Evolutionary conservation across 1,139 yeast genomes (phyloP), one percentile per base, ranked within the genome.

Genomic region (Scheffersomyces parashehatae): DNA sequence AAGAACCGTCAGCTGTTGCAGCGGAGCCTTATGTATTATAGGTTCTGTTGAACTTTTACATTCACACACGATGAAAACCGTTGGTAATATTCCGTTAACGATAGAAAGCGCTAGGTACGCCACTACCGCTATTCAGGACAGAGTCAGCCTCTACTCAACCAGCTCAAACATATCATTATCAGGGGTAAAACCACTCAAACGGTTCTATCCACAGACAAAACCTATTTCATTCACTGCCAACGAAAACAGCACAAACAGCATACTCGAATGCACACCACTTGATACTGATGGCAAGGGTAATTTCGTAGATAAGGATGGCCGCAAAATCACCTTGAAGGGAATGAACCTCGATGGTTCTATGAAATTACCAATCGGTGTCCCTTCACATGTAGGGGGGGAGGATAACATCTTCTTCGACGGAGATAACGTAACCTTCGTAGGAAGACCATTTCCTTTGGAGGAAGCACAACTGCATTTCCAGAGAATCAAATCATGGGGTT

Each of bases 401-500:
- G 68, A 75, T 3, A 74, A 74, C 11, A 60, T 81, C 10, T 88
- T 82, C 59, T 81, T 79, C 55, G 82, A 81, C 38, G 95, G 89
- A 5, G 88, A 85, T 47, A 64, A 70, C 30, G 89, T 87, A 1
- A 80, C 93, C 14, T 90, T 88, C 67, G 86, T 88, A 0, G 90
- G 91, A 0, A 72, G 90, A 44, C 97, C 97, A 0, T 85, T 88
- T 57, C 83, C 90, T 0, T 55, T 89, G 24, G 81, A 75, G 10
- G 93, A 88, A 24, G 93, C 95, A 0, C 81, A 73, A 40, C 69
- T 58, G 43, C 97, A 90, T 62, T 70, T 90, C 38, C 69, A 64
- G 26, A 67, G 96, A 45, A 79, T 90, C 55, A 86, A 84, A 59
- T 75, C 84, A 10, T 80, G 95, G 81, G 97, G 97, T 1, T 88